These are phyloP conservation scores for Dillenia turbinata DNA, from an alignment of 164 flowering plant species.

Conservation along the genomic window DNA sequence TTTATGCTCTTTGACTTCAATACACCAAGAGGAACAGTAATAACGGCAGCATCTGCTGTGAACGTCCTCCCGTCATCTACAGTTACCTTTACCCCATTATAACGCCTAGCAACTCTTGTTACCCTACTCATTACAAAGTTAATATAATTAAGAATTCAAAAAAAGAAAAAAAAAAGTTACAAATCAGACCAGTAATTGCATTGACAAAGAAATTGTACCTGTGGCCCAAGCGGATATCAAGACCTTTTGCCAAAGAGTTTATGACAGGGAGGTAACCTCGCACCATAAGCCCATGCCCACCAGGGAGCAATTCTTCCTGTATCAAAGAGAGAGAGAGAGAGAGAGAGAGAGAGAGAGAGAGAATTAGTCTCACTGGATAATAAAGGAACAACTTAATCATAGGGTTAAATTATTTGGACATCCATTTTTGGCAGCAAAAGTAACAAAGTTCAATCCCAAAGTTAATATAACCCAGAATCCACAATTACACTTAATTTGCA, in stretches of 20 bases:
- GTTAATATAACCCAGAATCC: too few species aligned
- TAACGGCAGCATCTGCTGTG: constrained; percentile 78
- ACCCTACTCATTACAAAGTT: constrained; percentile 37
- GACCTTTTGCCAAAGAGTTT: constrained; percentile 86
- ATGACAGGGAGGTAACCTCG: constrained; percentile 89
- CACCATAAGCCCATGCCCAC: constrained; percentile 99
- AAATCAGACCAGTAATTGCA: not conserved
- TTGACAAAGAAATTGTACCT: constrained; percentile 34
- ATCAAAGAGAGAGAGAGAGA: not conserved
- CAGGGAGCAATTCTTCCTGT: constrained; percentile 92
- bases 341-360: not conserved
- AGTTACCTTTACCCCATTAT: constrained; percentile 71
- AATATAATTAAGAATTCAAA: not conserved
- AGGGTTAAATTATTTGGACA: not conserved
- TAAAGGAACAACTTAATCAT: not conserved
- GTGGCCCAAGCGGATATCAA: constrained; percentile 78
- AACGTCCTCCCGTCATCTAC: constrained; percentile 73
- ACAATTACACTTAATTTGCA: too few species aligned
- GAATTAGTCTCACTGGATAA: too few species aligned
- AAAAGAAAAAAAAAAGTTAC: not conserved
- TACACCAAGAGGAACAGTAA: constrained; percentile 87
- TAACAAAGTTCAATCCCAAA: too few species aligned
- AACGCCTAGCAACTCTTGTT: constrained; percentile 45
- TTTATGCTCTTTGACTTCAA: constrained; percentile 54
- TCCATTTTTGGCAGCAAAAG: too few species aligned